Evolutionary conservation across 2,329 filamentous ascomycete genomes (phyloP).

Genomic region (Graphilbum fragrans): DNA sequence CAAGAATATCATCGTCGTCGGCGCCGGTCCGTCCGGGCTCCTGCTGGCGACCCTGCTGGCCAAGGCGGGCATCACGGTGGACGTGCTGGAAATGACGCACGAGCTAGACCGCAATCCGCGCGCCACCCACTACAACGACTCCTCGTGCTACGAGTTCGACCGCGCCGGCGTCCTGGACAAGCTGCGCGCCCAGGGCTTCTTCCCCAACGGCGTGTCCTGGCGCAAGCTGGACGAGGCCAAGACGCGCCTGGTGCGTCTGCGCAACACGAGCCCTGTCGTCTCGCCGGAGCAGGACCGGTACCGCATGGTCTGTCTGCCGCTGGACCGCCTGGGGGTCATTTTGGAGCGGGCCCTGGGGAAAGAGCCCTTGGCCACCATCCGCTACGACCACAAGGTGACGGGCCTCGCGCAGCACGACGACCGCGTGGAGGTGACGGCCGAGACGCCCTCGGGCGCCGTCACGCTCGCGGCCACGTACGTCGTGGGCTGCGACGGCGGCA

Average conservation of each 20-base stretch:
- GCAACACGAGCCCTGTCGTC: too few species aligned
- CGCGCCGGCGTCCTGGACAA: constrained; percentile 45
- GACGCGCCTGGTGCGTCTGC: too few species aligned
- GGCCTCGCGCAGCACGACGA: constrained; percentile 31
- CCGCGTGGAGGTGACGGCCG: constrained; percentile 23
- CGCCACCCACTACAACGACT: constrained; percentile 48
- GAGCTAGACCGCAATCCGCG: constrained; percentile 47
- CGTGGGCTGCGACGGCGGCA: constrained; percentile 43
- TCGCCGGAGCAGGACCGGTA: constrained; percentile 17
- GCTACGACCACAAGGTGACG: constrained; percentile 34
- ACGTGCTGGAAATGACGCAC: constrained; percentile 40
- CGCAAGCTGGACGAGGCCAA: constrained; percentile 23
- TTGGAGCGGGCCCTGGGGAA: constrained; percentile 27
- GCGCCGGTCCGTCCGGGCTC: constrained; percentile 36
- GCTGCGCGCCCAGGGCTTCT: constrained; percentile 24
- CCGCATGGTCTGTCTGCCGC: constrained; percentile 25
- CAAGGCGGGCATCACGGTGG: constrained; percentile 36
- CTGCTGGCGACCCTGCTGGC: constrained; percentile 39
- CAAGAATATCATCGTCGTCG: constrained; percentile 35
- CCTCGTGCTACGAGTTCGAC: constrained; percentile 43
- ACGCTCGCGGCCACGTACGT: constrained; percentile 36
- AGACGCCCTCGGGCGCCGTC: constrained; percentile 15
- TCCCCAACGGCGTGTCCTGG: constrained; percentile 28
- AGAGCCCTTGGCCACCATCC: constrained; percentile 21
- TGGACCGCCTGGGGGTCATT: constrained; percentile 29